Evolutionary conservation across 108 stramenopile species (phyloP).

Genomic region (Skeletonema tropicum): DNA sequence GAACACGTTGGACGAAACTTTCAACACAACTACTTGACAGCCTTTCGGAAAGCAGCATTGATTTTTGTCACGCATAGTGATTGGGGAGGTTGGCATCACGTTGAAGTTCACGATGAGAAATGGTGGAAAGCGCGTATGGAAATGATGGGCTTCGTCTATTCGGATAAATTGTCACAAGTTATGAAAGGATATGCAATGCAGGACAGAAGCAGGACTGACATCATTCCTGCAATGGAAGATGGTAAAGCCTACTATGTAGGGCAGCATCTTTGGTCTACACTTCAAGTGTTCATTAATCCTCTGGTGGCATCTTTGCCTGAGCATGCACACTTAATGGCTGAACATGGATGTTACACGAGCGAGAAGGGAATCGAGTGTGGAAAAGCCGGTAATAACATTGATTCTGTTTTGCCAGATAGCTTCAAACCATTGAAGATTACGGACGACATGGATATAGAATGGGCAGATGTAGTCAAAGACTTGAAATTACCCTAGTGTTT

Average conservation of each 20-base stretch:
- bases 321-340: slow-evolving; percentile 66
- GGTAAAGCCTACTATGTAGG: slow-evolving; percentile 36
- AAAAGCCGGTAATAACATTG: not conserved
- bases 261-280: slow-evolving; percentile 54
- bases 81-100: slow-evolving; percentile 84
- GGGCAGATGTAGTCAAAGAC: too few relatives aligned
- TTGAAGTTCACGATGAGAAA: slow-evolving; percentile 49
- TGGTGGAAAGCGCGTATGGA: slow-evolving; percentile 79
- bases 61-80: slow-evolving; percentile 69
- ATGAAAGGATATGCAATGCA: slow-evolving; percentile 28
- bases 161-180: slow-evolving; percentile 38
- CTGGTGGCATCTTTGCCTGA: slow-evolving; percentile 54
- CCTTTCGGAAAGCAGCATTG: slow-evolving; percentile 81
- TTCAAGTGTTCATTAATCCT: slow-evolving; percentile 60
- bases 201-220: slow-evolving; percentile 31
- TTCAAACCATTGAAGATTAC: slow-evolving; percentile 37
- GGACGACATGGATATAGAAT: slow-evolving; percentile 29
- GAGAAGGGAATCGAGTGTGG: too few relatives aligned
- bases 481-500: too few relatives aligned
- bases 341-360: slow-evolving; percentile 32
- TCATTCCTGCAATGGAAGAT: slow-evolving; percentile 19
- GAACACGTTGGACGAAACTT: slow-evolving; percentile 71
- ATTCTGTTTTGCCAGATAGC: slow-evolving; percentile 24
- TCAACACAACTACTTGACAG: slow-evolving; percentile 76
- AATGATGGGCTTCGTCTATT: slow-evolving; percentile 65